A percentile compares a stretch with the other conserved stretches of the same genome.
These are phyloP conservation scores for Lagenaria siceraria DNA, from an alignment of 306 rosid genomes.

Conservation along the genomic window DNA sequence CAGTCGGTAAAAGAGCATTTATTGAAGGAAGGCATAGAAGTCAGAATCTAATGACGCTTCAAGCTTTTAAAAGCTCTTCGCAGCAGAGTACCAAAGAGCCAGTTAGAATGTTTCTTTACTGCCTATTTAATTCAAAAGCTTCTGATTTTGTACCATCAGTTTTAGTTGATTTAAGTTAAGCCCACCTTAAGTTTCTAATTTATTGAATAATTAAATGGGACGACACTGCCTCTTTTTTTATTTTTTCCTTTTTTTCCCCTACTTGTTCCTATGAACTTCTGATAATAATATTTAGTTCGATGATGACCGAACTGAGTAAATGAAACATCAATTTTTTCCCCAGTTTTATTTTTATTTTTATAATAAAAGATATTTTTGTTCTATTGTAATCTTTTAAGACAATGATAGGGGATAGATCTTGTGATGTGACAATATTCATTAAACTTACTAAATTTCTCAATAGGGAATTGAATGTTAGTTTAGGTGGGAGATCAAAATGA, in stretches of 20 bases:
- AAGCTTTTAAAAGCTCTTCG: neutral
- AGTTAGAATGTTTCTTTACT: too few species aligned
- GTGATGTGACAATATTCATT: too few species aligned
- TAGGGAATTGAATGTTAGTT: too few species aligned
- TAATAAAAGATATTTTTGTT: too few species aligned
- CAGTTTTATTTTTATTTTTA: too few species aligned
- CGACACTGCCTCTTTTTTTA: too few species aligned
- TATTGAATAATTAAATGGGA: neutral
- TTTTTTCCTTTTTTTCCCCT: too few species aligned
- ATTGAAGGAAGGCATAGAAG: slow-evolving; percentile 67
- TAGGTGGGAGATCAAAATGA: too few species aligned
- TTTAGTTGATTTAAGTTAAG: neutral
- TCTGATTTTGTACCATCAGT: neutral
- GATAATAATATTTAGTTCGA: neutral
- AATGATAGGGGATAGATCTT: too few species aligned
- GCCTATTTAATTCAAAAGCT: neutral
- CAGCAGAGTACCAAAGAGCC: neutral
- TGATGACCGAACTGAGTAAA: neutral
- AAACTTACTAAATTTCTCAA: too few species aligned
- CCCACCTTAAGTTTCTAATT: neutral
- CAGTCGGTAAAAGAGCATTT: slow-evolving; percentile 70
- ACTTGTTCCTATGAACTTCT: neutral
- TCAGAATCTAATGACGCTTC: slow-evolving; percentile 26
- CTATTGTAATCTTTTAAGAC: too few species aligned
- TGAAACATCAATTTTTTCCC: too few species aligned